Conservation (phyloP, 345 rosid species). For the Pelargonium nanum region DNA sequence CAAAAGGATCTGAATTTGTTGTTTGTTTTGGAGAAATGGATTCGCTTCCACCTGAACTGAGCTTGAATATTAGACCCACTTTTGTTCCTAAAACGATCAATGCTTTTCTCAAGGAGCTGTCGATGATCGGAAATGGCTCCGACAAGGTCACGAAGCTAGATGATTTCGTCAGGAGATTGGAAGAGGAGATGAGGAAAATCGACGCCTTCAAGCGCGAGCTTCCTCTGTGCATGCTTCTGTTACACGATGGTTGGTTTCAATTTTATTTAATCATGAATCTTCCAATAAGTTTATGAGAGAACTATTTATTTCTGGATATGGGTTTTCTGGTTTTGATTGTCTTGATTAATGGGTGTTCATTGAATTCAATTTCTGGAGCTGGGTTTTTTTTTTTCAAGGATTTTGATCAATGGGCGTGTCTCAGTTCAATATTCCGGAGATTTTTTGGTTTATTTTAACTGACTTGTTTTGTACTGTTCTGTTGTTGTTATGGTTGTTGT, state of each 20-base stretch:
- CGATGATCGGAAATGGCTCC: constrained; percentile 31
- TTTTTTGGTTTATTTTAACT: constrained; percentile 5
- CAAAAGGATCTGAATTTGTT: not conserved
- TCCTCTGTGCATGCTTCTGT: constrained; percentile 68
- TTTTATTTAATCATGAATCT: not conserved
- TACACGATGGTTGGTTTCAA: constrained; percentile 56
- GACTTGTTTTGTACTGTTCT: constrained; percentile 1
- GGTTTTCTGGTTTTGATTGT: not conserved
- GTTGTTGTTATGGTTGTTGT: constrained; percentile 17
- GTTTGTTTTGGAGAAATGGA: constrained; percentile 21
- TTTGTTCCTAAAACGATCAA: constrained; percentile 41
- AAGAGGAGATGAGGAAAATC: constrained; percentile 78
- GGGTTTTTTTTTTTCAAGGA: constrained; percentile 1
- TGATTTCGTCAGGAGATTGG: constrained; percentile 43
- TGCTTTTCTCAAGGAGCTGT: constrained; percentile 38
- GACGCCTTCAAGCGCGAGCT: constrained; percentile 75
- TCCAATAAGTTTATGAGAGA: not conserved
- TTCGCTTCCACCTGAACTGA: constrained; percentile 46
- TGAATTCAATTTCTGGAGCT: constrained; percentile 1
- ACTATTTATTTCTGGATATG: not conserved
- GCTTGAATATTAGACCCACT: constrained; percentile 41
- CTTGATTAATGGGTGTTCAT: not conserved
- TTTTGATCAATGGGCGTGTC: constrained; percentile 5
- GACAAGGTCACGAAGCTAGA: constrained; percentile 39
- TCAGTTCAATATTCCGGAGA: constrained; percentile 4